Evolutionary conservation across 1,284 basidiomycete species (phyloP).

Genomic region (Malassezia obtusa): DNA sequence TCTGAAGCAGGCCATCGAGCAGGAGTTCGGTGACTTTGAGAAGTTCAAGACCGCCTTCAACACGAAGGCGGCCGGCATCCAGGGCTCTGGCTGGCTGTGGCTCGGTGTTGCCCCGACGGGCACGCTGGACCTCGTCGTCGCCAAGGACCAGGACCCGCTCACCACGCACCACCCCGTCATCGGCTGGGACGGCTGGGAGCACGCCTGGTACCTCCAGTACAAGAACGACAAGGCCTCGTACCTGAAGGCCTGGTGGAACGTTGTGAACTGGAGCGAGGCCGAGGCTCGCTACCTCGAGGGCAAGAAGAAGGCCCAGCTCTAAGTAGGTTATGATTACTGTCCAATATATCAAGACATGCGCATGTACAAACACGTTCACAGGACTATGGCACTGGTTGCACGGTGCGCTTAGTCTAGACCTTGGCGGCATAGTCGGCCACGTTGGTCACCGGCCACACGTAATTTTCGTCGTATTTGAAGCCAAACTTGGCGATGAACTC

Average conservation of each 20-base stretch:
- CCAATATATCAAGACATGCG: neutral
- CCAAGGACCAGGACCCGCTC: conserved; percentile 92
- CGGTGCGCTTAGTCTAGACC: neutral
- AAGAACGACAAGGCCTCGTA: conserved; percentile 29
- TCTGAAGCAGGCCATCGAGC: conserved; percentile 69
- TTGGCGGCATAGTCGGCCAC: conserved; percentile 5
- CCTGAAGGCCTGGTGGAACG: conserved; percentile 21
- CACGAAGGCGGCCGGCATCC: conserved; percentile 77
- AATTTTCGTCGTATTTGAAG: conserved; percentile 2
- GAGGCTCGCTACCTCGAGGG: conserved; percentile 16
- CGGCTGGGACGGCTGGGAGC: conserved; percentile 95
- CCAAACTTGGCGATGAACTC: conserved; percentile 39
- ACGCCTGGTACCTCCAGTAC: conserved; percentile 53
- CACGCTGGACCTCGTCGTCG: conserved; percentile 70
- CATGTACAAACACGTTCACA: neutral
- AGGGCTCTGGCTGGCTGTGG: conserved; percentile 99
- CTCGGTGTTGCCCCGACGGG: conserved; percentile 52
- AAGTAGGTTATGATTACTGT: neutral
- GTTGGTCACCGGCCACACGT: conserved; percentile 25
- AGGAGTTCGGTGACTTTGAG: conserved; percentile 75
- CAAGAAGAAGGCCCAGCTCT: conserved; percentile 16
- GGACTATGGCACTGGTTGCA: neutral
- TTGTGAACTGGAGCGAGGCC: conserved; percentile 19
- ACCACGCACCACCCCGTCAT: conserved; percentile 76
- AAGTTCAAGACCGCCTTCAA: conserved; percentile 69